Base-by-base conservation (phyloP, 345 rosid species). In the Microcos paniculata region DNA sequence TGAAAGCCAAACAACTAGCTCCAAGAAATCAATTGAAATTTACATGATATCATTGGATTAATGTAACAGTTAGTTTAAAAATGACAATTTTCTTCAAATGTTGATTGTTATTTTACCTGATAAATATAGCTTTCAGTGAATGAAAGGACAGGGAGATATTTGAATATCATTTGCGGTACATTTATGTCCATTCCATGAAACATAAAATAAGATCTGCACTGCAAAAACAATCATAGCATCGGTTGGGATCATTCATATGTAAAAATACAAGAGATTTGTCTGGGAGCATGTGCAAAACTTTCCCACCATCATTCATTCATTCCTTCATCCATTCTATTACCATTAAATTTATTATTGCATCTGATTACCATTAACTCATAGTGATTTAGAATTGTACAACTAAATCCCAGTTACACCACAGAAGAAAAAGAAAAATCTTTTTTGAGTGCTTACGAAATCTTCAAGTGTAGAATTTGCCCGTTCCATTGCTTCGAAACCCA, bases 191-290 rank as follows among this genome's bases (percentile, higher is more conserved):
- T 77, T 15, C 81, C 90, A 71, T 91, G 98, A 83, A 95, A 95
- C 98, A 95, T 95, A 82, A 91, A 93, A 75, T 95, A 95, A 75
- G 98, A 95, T 74, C 98, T 88, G 88, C 97, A 88, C 97, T 95
- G n/a, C 59, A 70, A 24, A 45, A 45, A 52, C 55, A 56, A 70
- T 40, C 55, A 77, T 45, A 42, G 64, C 18, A 62, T 69, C 48
- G 49, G 19, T 31, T 31, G 63, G 58, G 61, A 70, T 31, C 67
- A 58, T 45, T 31, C 40, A 35, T 35, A 35, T 35, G 6, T 35
- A 35, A 7, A 42, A 65, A 65, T 59, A 48, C 24, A 59, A 26
- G 26, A 31, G 14, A 2, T 67, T 28, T 48, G 72, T 30, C 58
- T 58, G 3, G 18, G 11, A 48, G 9, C 58, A 49, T 69, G 30